phyloP scores from a whole-genome alignment of 202 grass and related monocot genomes.

The Eragrostis tef region DNA sequence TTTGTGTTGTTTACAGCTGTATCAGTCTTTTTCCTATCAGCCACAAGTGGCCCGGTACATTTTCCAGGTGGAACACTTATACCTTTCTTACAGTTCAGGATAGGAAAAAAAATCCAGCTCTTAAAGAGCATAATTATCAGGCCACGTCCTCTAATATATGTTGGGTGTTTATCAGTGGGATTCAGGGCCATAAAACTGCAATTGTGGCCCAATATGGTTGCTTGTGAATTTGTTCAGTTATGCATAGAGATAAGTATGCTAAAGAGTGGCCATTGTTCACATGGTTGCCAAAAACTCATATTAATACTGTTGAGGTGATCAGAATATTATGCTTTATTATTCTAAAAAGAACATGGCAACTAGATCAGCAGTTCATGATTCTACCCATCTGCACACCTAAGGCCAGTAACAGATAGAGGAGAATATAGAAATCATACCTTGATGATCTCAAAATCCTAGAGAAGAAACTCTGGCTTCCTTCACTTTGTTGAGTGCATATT shows the following conservation, averaged over 20 bases:
- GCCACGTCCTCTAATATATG: background rate
- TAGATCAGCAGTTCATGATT: background rate
- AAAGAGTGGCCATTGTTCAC: conserved; percentile 22
- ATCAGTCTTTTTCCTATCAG: background rate
- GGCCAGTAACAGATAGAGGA: background rate
- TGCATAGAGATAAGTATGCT: background rate
- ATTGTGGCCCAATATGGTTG: background rate
- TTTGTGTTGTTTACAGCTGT: conserved; percentile 16
- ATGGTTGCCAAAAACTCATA: background rate
- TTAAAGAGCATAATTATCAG: background rate
- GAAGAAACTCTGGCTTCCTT: conserved; percentile 66
- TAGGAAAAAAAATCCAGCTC: background rate
- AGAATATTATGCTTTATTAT: conserved; percentile 5
- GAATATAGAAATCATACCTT: conserved; percentile 55
- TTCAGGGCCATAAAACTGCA: conserved; percentile 9
- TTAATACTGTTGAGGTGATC: conserved; percentile 3
- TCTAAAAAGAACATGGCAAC: conserved; percentile 11
- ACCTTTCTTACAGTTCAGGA: background rate
- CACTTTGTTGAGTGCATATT: conserved; percentile 62
- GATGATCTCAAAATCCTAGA: conserved; percentile 76
- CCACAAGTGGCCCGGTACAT: background rate
- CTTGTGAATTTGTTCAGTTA: background rate
- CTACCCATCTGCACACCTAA: background rate
- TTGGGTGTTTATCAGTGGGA: background rate
- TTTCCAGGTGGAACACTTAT: background rate